Conservation (phyloP, 1,139 yeast species). For the Blastobotrys proliferans region DNA sequence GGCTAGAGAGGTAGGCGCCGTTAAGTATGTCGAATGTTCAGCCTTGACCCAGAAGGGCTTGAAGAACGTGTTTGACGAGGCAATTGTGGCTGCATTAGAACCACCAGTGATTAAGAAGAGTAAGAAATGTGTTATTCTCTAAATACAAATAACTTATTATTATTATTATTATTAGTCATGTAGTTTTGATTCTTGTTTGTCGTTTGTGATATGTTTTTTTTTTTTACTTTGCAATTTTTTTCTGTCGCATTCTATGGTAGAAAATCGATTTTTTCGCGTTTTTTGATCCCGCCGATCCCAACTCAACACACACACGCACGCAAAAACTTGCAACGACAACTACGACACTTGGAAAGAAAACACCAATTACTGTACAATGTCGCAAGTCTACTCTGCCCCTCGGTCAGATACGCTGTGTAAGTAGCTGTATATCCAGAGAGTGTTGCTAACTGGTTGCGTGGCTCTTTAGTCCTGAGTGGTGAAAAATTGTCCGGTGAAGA, state of each 20-base stretch:
- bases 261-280: not conserved
- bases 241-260: not conserved
- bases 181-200: not conserved
- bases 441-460: constrained; percentile 1
- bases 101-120: constrained; percentile 84
- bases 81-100: constrained; percentile 87
- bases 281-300: not conserved
- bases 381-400: constrained; percentile 58
- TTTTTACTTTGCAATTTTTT: not conserved
- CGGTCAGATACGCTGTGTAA: constrained; percentile 81
- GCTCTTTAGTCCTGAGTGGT: constrained; percentile 68
- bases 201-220: not conserved
- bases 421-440: constrained; percentile 21
- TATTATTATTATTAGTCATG: not conserved
- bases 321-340: not conserved
- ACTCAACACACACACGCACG: not conserved
- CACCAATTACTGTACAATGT: constrained; percentile 38
- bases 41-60: constrained; percentile 97
- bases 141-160: constrained; percentile 19
- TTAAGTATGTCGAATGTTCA: constrained; percentile 94
- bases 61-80: constrained; percentile 94
- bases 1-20: constrained; percentile 91
- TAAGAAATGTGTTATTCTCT: constrained; percentile 78
- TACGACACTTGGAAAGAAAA: not conserved
- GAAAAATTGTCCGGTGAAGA: constrained; percentile 96